Conservation (phyloP, 1,284 basidiomycete genomes). For the Violaceomyces palustris region DNA sequence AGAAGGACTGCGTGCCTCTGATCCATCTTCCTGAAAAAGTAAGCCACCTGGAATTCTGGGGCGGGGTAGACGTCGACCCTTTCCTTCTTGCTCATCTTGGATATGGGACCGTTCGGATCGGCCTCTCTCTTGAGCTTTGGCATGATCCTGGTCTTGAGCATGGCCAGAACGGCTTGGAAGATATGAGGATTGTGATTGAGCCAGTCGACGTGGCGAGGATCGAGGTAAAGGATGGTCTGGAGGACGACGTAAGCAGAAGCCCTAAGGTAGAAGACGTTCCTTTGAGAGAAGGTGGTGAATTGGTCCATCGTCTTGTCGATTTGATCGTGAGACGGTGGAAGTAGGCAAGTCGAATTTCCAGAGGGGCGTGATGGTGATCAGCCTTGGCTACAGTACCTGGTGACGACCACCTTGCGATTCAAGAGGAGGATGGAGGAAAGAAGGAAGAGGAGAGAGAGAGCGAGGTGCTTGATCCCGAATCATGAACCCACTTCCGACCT, state of each 20-base stretch:
- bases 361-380: too few species aligned
- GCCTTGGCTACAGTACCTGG: too few species aligned
- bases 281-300: slow-evolving; percentile 48
- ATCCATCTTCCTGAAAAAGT: slow-evolving; percentile 52
- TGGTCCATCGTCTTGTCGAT: slow-evolving; percentile 3
- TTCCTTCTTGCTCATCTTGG: slow-evolving; percentile 43
- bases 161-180: slow-evolving; percentile 38
- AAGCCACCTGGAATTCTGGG: slow-evolving; percentile 51
- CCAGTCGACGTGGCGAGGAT: slow-evolving; percentile 53
- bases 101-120: slow-evolving; percentile 36
- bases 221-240: slow-evolving; percentile 53
- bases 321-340: too few species aligned
- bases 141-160: slow-evolving; percentile 48
- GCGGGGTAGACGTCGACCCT: slow-evolving; percentile 52
- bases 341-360: too few species aligned
- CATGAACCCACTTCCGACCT: too few species aligned
- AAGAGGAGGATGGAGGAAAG: too few species aligned
- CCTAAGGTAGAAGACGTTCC: slow-evolving; percentile 53
- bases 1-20: slow-evolving; percentile 53
- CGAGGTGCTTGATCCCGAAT: too few species aligned
- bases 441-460: too few species aligned
- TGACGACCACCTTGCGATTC: too few species aligned
- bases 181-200: slow-evolving; percentile 47
- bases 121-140: slow-evolving; percentile 48
- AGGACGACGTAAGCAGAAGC: slow-evolving; percentile 51